Evolutionary conservation across 352 stramenopile species (phyloP), one percentile per base, ranked within the genome.

Genomic region (Pythium diclinum): DNA sequence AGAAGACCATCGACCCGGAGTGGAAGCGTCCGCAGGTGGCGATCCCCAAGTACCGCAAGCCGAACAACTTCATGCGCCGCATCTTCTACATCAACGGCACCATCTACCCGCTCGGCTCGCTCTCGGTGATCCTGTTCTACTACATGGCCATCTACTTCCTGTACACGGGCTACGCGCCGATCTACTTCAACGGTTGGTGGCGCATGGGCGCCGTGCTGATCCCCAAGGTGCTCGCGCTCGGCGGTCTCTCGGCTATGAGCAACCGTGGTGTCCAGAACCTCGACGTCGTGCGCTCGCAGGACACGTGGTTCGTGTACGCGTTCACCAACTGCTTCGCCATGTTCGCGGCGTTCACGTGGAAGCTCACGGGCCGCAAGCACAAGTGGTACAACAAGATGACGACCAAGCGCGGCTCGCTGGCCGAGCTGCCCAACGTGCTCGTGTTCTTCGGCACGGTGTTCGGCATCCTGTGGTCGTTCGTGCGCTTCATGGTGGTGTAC

Each of bases 131-230:
- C 16, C 65, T 94, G 62, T 94, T 91, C 65, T 92, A 87, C 70
- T 91, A 91, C 75, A 85, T 94, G 55, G 91, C 85, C 56, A 72
- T 92, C 64, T 94, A 94, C 77, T 94, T 92, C 67, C 68, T 94
- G 32, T 94, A 82, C 69, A 87, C 83, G 3, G 85, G 85, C 46
- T 86, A 90, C 64, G 81, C 85, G 36, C 85, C 85, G 19, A 92
- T 94, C 58, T 94, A 92, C 77, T 74, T 91, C 33, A 83, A 81
- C 33, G 83, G 83, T 21, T 76, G 88, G 57, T 75, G 89, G 56
- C 85, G 85, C 46, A 73, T 94, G 58, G 72, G 88, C 10, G 68
- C 80, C 52, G 85, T 79, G n/a, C 56, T 94, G 52, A 81, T 94
- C 68, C 85, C 85, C 0, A 92, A 94, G 80, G 73, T 94, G 1